These are phyloP conservation scores for Pyrenula massariospora DNA, from an alignment of 495 filamentous ascomycete genomes.

Conservation along the genomic window DNA sequence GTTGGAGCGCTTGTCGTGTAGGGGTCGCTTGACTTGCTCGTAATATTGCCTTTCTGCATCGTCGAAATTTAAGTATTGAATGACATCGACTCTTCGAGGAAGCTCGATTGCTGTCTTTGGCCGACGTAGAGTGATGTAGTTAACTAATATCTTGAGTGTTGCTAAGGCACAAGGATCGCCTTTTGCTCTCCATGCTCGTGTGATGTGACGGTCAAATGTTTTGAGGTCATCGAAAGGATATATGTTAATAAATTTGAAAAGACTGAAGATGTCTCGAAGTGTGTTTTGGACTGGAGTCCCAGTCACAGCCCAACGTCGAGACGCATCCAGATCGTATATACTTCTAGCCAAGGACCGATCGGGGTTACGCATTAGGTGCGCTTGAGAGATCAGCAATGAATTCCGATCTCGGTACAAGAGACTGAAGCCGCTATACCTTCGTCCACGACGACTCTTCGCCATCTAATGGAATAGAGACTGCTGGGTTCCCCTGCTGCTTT, in stretches of 20 bases:
- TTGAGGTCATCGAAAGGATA: conserved; percentile 43
- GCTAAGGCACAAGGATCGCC: conserved; percentile 2
- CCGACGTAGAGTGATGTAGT: conserved; percentile 3
- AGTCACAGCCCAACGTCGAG: conserved; percentile 68
- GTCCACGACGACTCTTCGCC: conserved; percentile 90
- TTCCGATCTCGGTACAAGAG: neutral
- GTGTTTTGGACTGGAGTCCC: conserved; percentile 81
- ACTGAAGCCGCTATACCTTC: conserved; percentile 26
- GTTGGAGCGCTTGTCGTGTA: no score
- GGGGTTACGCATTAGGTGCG: conserved; percentile 70
- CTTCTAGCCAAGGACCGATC: no score
- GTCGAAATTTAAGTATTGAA: neutral
- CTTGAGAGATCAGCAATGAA: neutral
- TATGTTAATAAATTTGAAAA: conserved; percentile 69
- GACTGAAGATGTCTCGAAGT: conserved; percentile 52
- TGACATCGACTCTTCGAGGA: conserved; percentile 2
- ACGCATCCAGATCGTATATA: conserved; percentile 73
- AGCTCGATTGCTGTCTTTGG: conserved; percentile 3
- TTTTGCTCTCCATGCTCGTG: conserved; percentile 2
- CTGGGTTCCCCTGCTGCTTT: conserved; percentile 27
- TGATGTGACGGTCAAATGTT: conserved; percentile 4
- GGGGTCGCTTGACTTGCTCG: conserved; percentile 3
- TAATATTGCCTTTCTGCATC: conserved; percentile 1
- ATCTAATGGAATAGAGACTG: conserved; percentile 42
- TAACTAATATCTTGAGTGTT: conserved; percentile 3